phyloP scores from a whole-genome alignment of 148 eudicot genomes.

The Fagopyrum homotropicum region DNA sequence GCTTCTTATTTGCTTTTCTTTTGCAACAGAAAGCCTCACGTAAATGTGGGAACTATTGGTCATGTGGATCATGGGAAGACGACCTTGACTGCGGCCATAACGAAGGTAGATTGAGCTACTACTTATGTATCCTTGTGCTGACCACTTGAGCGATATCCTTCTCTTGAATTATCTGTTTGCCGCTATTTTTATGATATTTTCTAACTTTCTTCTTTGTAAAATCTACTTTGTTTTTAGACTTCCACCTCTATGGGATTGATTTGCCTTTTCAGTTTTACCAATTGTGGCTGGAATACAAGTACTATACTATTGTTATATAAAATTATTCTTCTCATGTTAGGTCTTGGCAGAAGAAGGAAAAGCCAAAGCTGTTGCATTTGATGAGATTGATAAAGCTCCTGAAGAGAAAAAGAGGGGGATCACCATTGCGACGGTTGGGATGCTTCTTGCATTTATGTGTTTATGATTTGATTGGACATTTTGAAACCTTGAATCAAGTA shows the following conservation, averaged over 20 bases:
- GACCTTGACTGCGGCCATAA: constrained; percentile 93
- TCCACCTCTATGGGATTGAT: not conserved
- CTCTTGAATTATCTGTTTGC: too few species aligned
- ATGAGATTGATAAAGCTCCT: constrained; percentile 96
- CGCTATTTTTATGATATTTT: too few species aligned
- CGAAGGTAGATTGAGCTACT: constrained; percentile 39
- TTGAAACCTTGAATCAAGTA: not conserved
- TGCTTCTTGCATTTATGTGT: not conserved
- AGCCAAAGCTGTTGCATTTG: constrained; percentile 91
- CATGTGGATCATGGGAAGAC: constrained; percentile 99
- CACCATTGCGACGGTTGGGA: constrained; percentile 80
- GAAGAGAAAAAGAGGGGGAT: constrained; percentile 97
- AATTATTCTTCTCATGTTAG: constrained; percentile 22
- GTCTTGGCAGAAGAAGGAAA: constrained; percentile 84
- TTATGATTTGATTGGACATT: not conserved
- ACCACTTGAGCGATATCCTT: not conserved
- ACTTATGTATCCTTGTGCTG: not conserved
- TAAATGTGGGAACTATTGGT: constrained; percentile 93
- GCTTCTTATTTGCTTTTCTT: not conserved
- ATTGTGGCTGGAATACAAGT: not conserved
- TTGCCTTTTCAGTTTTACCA: not conserved
- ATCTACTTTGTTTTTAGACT: too few species aligned
- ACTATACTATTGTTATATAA: not conserved
- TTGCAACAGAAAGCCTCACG: constrained; percentile 74
- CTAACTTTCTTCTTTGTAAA: too few species aligned